phyloP scores from a whole-genome alignment of 139 green algal genomes.

The Astrephomene gubernaculifera region DNA sequence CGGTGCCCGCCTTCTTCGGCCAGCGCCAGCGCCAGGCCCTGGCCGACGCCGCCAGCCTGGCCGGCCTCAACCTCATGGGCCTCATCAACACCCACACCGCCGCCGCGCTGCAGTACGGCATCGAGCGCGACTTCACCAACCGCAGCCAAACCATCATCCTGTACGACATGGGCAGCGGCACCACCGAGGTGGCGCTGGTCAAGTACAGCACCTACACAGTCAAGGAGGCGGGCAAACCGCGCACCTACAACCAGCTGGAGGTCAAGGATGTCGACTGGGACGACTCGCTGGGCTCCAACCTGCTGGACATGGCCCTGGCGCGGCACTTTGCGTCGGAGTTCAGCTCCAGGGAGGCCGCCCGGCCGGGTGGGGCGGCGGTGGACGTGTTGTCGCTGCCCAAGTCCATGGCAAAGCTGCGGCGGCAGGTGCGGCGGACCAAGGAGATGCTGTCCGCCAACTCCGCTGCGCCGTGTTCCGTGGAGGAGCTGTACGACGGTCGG shows the following conservation, averaged over 20 bases:
- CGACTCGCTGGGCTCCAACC: conserved; percentile 79
- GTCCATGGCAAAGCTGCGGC: conserved; percentile 92
- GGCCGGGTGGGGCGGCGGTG: too few species aligned
- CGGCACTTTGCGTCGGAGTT: conserved; percentile 94
- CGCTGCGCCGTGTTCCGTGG: conserved; percentile 88
- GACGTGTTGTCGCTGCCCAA: conserved; percentile 74
- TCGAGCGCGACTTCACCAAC: conserved; percentile 92
- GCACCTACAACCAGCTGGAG: conserved; percentile 90
- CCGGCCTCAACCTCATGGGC: conserved; percentile 88
- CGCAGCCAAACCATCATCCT: conserved; percentile 88
- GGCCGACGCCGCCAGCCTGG: conserved; percentile 84
- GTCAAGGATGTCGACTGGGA: conserved; percentile 91
- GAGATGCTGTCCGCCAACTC: conserved; percentile 97
- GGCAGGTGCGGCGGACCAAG: conserved; percentile 89
- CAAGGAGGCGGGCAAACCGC: conserved; percentile 78
- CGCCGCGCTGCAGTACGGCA: conserved; percentile 97
- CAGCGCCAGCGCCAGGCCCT: conserved; percentile 86
- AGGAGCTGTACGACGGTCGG: conserved; percentile 89
- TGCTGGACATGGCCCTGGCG: conserved; percentile 87
- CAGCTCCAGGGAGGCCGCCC: too few species aligned
- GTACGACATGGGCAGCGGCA: conserved; percentile 93
- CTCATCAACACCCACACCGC: conserved; percentile 91
- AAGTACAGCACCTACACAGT: conserved; percentile 85
- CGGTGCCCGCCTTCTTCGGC: conserved; percentile 90
- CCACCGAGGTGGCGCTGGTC: conserved; percentile 83